Evolutionary conservation across 768 basidiomycete species (phyloP).

Genomic region (Agaricus blazei): DNA sequence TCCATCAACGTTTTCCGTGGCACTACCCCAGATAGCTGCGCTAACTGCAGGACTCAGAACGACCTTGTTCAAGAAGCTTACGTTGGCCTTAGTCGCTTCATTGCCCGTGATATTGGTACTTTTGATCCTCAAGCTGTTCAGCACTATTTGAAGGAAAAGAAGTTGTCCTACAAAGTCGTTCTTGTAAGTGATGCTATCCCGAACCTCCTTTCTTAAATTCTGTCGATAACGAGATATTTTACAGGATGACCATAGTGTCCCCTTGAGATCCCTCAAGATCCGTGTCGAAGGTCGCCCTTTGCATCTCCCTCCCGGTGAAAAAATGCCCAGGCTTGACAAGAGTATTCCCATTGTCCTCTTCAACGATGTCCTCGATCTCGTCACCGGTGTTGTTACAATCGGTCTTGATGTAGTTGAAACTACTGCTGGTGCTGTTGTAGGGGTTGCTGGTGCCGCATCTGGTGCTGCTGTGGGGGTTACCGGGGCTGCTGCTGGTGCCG

Average conservation of each 20-base stretch:
- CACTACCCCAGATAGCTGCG: slow-evolving; percentile 25
- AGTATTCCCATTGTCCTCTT: background rate
- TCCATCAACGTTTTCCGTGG: slow-evolving; percentile 34
- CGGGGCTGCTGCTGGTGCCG: background rate
- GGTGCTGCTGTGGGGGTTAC: background rate
- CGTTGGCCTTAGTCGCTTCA: slow-evolving; percentile 35
- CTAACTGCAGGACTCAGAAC: slow-evolving; percentile 30
- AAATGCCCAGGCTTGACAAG: background rate
- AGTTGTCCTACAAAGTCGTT: slow-evolving; percentile 1
- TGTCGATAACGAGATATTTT: too few species aligned
- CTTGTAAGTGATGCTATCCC: background rate
- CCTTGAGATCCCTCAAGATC: background rate
- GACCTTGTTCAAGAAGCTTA: slow-evolving; percentile 35
- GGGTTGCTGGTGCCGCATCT: background rate
- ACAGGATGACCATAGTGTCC: background rate
- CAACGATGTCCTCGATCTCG: background rate
- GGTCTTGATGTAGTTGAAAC: background rate
- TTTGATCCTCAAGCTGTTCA: slow-evolving; percentile 31
- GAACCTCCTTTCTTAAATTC: too few species aligned
- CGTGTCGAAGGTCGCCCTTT: background rate
- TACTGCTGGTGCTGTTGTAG: background rate
- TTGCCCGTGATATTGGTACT: slow-evolving; percentile 25
- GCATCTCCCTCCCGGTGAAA: background rate
- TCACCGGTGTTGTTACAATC: background rate
- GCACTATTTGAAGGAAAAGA: slow-evolving; percentile 28